Evolutionary conservation across 2,329 filamentous ascomycete species (phyloP).

Genomic region (Talaromyces sp.): DNA sequence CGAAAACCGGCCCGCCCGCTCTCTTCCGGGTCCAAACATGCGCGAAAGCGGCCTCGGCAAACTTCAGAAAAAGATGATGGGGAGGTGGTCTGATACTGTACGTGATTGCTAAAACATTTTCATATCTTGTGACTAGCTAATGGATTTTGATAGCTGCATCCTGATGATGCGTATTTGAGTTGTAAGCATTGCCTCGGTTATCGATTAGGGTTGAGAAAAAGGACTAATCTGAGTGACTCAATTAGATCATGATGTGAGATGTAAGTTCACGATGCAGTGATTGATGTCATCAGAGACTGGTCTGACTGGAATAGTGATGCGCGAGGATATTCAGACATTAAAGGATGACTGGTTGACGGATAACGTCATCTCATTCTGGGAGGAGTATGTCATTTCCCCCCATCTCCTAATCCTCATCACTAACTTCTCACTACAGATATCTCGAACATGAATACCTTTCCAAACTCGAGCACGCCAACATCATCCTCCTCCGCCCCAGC

Average conservation of each 20-base stretch:
- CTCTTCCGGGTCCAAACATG: not conserved
- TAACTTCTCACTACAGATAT: conserved; percentile 48
- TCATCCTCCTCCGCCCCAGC: conserved; percentile 83
- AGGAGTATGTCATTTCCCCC: conserved; percentile 64
- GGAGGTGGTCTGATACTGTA: conserved; percentile 37
- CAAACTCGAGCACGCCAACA: conserved; percentile 76
- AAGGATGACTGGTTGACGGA: conserved; percentile 96
- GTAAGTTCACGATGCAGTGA: conserved; percentile 44
- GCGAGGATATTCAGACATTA: conserved; percentile 83
- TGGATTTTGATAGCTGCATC: conserved; percentile 40
- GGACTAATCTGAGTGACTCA: not conserved
- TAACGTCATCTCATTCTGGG: conserved; percentile 97
- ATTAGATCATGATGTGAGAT: conserved; percentile 62
- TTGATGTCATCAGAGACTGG: not conserved
- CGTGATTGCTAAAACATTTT: conserved; percentile 17
- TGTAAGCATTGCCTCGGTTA: conserved; percentile 50
- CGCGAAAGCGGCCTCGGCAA: conserved; percentile 20
- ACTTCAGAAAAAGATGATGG: conserved; percentile 37
- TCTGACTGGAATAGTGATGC: conserved; percentile 61
- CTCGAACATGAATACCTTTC: conserved; percentile 84
- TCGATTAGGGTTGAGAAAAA: not conserved
- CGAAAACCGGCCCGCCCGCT: not conserved
- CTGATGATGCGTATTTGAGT: conserved; percentile 67
- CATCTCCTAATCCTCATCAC: not conserved
- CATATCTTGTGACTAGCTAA: conserved; percentile 1